These are phyloP conservation scores for Starmerella sp. DNA, from an alignment of 805 yeast species.

Conservation along the genomic window DNA sequence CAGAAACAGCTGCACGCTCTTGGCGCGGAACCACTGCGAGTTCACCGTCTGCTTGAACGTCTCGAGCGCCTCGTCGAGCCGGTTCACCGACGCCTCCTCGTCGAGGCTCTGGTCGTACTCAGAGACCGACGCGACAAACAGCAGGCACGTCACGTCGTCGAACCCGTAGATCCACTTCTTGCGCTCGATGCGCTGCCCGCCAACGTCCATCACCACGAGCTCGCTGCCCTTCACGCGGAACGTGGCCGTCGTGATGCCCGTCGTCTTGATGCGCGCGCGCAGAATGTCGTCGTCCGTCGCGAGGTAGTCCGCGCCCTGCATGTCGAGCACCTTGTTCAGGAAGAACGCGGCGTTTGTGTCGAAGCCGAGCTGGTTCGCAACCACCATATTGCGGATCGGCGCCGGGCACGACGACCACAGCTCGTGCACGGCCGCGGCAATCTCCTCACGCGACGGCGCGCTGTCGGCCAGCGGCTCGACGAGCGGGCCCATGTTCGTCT, in stretches of 20 bases:
- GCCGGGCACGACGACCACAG: conserved; percentile 44
- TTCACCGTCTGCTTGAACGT: conserved; percentile 75
- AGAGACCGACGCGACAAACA: conserved; percentile 78
- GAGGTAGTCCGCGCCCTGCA: conserved; percentile 51
- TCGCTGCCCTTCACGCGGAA: conserved; percentile 54
- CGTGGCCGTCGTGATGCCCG: conserved; percentile 83
- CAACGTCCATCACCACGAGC: conserved; percentile 83
- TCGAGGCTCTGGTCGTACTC: conserved; percentile 88
- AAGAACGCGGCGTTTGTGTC: conserved; percentile 76
- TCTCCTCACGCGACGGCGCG: conserved; percentile 23
- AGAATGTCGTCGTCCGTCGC: conserved; percentile 78
- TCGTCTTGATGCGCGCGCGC: conserved; percentile 85
- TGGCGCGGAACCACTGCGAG: conserved; percentile 70
- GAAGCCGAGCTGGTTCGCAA: conserved; percentile 65
- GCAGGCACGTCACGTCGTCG: conserved; percentile 75
- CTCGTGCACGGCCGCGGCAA: conserved; percentile 57
- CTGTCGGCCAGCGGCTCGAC: background rate
- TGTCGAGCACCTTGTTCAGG: conserved; percentile 58
- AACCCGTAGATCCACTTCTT: conserved; percentile 97
- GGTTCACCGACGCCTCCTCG: conserved; percentile 79
- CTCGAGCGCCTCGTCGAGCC: conserved; percentile 82
- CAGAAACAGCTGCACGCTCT: conserved; percentile 80
- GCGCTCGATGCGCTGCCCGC: conserved; percentile 94
- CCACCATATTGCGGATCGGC: conserved; percentile 37
- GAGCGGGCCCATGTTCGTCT: background rate